Evolutionary conservation across 2,329 filamentous ascomycete species (phyloP).

Genomic region (Penicillium capsulatum): DNA sequence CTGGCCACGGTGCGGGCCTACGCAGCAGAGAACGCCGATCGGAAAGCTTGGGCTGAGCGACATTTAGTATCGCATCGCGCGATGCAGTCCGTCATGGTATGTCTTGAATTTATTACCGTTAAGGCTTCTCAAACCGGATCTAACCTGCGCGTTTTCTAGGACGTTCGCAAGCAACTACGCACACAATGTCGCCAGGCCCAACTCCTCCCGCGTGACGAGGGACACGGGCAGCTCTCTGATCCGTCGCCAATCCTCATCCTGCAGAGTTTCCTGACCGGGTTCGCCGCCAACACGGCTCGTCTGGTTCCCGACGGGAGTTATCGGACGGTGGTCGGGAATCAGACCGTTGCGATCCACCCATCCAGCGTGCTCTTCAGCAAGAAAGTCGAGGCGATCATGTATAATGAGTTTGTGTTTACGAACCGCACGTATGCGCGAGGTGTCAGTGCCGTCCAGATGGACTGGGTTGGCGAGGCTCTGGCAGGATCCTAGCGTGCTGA

Average conservation of each 20-base stretch:
- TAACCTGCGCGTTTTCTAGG: constrained; percentile 33
- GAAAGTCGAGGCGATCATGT: constrained; percentile 60
- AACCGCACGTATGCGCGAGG: constrained; percentile 60
- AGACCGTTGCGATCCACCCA: constrained; percentile 60
- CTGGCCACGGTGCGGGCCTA: constrained; percentile 59
- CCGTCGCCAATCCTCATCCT: constrained; percentile 50
- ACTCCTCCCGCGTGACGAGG: constrained; percentile 31
- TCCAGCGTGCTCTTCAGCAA: constrained; percentile 58
- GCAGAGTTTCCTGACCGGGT: constrained; percentile 56
- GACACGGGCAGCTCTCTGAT: constrained; percentile 25
- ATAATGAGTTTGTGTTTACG: constrained; percentile 63
- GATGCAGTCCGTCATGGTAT: constrained; percentile 61
- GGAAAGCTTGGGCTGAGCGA: constrained; percentile 57
- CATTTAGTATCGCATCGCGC: constrained; percentile 60
- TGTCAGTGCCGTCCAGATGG: constrained; percentile 59
- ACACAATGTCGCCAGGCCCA: constrained; percentile 52
- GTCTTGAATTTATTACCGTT: constrained; percentile 4
- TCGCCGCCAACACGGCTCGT: constrained; percentile 57
- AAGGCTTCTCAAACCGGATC: neutral
- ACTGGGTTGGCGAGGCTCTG: constrained; percentile 56
- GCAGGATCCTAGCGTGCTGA: constrained; percentile 19
- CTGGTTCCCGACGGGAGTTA: constrained; percentile 59
- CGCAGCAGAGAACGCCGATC: constrained; percentile 54
- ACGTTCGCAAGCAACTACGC: constrained; percentile 60
- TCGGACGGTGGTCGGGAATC: constrained; percentile 57